Evolutionary conservation across 164 flowering plant genomes (phyloP).

Genomic region (Sextonia rubra): DNA sequence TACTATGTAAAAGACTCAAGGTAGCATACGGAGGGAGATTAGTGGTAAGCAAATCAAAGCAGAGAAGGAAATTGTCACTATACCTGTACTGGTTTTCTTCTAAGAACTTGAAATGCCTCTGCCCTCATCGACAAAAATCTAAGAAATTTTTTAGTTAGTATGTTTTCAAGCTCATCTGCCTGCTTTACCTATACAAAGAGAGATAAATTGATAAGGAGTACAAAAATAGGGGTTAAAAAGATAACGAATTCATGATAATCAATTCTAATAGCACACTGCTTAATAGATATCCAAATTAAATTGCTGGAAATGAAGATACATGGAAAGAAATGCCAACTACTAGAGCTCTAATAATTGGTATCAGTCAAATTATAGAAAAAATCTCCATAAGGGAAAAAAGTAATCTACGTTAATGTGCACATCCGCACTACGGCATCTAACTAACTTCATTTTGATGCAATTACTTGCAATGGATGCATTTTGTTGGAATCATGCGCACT

Average conservation of each 20-base stretch:
- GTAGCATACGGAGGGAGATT: not conserved
- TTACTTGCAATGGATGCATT: not conserved
- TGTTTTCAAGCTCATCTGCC: constrained; percentile 97
- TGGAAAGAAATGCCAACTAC: not conserved
- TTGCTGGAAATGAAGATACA: not conserved
- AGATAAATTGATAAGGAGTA: not conserved
- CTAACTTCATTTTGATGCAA: not conserved
- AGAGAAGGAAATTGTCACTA: not conserved
- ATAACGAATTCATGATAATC: not conserved
- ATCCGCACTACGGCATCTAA: not conserved
- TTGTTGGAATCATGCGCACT: not conserved
- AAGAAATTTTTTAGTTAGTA: constrained; percentile 83
- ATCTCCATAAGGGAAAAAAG: too few species aligned
- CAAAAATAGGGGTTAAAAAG: not conserved
- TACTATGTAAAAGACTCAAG: not conserved
- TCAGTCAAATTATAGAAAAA: not conserved
- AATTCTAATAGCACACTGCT: not conserved
- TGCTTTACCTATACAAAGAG: constrained; percentile 67
- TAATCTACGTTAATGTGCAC: too few species aligned
- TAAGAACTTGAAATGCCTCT: constrained; percentile 95
- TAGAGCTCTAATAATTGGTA: not conserved
- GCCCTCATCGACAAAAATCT: constrained; percentile 99
- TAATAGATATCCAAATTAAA: not conserved
- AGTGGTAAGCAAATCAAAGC: not conserved
- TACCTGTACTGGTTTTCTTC: constrained; percentile 97